Base-by-base conservation (phyloP, 1,284 basidiomycete species). In the Rhodotorula sp. region DNA sequence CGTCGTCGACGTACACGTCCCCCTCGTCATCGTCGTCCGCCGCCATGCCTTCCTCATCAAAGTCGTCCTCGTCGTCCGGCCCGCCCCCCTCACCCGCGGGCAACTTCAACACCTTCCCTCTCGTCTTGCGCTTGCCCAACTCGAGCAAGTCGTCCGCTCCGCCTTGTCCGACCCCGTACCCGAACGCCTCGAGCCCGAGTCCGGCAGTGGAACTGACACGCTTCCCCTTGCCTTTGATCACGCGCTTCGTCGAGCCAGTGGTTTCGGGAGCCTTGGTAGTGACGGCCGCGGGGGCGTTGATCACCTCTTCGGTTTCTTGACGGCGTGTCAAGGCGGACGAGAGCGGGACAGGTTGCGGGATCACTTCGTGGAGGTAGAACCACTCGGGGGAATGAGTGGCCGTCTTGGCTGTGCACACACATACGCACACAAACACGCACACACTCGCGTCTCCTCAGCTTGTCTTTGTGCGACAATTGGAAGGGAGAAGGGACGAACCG, bases 361-460 rank as follows among this genome's bases (percentile, higher is more conserved):
- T 61, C 10, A 73, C 72, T 39, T 68, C 72, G 58, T 48, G 54
- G 36, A 68, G 68, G 66, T 66, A 72, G 71, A 70, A 72, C 64
- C 64, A 70, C 36, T 61, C 51, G 32, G 66, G 57, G 22, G 49
- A 51, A 49, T 57, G 65, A 19, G 54, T 22, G 19, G 46, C 32
- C 46, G 62, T 48, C 44, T 29, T 39, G 44, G 56, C 60, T 67
- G 65, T 9, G 22, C 27, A 39, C n/a, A n/a, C n/a, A n/a, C n/a
- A n/a, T n/a, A n/a, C n/a, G n/a, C n/a, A n/a, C n/a, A n/a, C n/a
- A n/a, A n/a, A n/a, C n/a, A n/a, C n/a, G n/a, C n/a, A n/a, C n/a
- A n/a, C n/a, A n/a, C n/a, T n/a, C 6, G 30, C 20, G 19, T 24
- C 19, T 20, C 22, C 11, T 15, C 10, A 20, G 34, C 15, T 19